phyloP scores from a whole-genome alignment of 352 stramenopile genomes.

The Aphanomyces stellatus region DNA sequence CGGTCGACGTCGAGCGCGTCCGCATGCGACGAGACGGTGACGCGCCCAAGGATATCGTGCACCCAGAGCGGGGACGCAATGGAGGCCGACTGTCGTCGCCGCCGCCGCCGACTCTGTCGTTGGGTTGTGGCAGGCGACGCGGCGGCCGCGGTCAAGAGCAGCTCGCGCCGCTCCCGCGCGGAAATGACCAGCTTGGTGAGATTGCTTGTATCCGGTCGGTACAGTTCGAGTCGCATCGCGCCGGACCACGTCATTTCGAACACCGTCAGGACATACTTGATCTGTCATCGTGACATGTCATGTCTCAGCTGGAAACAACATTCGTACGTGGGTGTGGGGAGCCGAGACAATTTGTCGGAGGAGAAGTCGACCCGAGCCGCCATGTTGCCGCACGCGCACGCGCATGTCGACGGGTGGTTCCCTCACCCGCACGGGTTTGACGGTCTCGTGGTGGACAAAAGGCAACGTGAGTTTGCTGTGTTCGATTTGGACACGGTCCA shows the following conservation, averaged over 20 bases:
- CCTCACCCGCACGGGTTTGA: background rate
- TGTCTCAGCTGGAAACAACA: background rate
- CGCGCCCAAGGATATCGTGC: background rate
- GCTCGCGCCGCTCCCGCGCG: background rate
- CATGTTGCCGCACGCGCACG: constrained; percentile 7
- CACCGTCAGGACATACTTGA: background rate
- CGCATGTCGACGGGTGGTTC: background rate
- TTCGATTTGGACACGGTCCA: constrained; percentile 19
- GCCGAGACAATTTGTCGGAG: background rate
- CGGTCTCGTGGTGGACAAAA: background rate
- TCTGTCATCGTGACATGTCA: background rate
- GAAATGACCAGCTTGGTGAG: background rate
- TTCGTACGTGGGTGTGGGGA: background rate
- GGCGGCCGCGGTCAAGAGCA: background rate
- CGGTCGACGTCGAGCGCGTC: background rate
- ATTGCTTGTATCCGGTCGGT: constrained; percentile 5
- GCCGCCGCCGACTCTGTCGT: background rate
- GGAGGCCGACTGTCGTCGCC: background rate
- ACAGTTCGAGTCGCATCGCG: constrained; percentile 9
- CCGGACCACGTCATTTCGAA: constrained; percentile 6
- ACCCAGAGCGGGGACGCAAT: constrained; percentile 3
- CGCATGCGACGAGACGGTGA: background rate
- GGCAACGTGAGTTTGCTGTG: background rate
- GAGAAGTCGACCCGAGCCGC: constrained; percentile 11
- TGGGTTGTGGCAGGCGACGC: background rate